phyloP scores from a whole-genome alignment of 1,284 basidiomycete species.

The Kwoniella shivajii region DNA sequence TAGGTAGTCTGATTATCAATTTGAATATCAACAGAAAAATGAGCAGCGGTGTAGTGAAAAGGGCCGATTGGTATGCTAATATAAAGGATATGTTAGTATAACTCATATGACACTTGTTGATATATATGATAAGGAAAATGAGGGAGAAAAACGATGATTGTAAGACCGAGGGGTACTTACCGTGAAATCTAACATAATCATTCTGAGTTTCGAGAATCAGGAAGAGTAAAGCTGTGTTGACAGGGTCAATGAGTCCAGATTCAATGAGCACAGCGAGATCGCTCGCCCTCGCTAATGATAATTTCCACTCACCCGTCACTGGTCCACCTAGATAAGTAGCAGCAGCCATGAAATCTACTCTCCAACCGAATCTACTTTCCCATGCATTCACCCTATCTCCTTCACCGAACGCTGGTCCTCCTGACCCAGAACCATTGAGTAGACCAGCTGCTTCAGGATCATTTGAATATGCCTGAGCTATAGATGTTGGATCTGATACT shows the following conservation, averaged over 20 bases:
- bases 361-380: slow-evolving; percentile 70
- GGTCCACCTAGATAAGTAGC: slow-evolving; percentile 72
- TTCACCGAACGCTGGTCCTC: slow-evolving; percentile 51
- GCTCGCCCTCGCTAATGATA: too few species aligned
- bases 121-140: background rate
- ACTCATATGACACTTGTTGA: background rate
- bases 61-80: slow-evolving; percentile 75
- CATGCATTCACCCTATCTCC: slow-evolving; percentile 64
- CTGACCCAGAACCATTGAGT: slow-evolving; percentile 31
- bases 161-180: slow-evolving; percentile 53
- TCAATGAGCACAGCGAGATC: too few species aligned
- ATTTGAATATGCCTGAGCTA: slow-evolving; percentile 44
- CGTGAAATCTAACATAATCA: slow-evolving; percentile 78
- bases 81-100: background rate
- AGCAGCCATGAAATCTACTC: slow-evolving; percentile 71
- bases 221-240: slow-evolving; percentile 62
- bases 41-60: slow-evolving; percentile 68
- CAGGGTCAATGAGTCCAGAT: background rate
- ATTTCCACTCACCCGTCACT: slow-evolving; percentile 63
- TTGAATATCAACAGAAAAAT: slow-evolving; percentile 65
- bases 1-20: slow-evolving; percentile 58
- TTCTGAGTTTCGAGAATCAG: slow-evolving; percentile 77
- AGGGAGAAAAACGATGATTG: background rate
- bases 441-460: slow-evolving; percentile 56
- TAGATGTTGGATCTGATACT: slow-evolving; percentile 42